phyloP scores from a whole-genome alignment of 306 rosid species.

The Castanospermum australe region DNA sequence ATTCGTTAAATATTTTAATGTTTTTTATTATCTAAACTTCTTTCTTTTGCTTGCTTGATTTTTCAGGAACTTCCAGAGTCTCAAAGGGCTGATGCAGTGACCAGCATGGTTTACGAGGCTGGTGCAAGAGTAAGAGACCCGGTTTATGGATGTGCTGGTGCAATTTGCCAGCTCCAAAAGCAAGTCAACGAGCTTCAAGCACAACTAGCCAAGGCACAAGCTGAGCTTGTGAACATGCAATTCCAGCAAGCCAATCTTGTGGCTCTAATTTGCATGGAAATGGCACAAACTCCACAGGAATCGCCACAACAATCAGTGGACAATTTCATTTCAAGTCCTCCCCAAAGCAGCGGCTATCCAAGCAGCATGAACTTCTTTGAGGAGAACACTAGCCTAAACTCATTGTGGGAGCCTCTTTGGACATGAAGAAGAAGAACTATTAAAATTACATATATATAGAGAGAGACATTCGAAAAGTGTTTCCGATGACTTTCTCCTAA shows the following conservation, averaged over 20 bases:
- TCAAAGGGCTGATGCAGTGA: slow-evolving; percentile 90
- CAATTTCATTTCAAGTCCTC: slow-evolving; percentile 33
- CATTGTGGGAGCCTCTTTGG: slow-evolving; percentile 81
- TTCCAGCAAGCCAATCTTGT: slow-evolving; percentile 82
- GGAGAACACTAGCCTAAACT: slow-evolving; percentile 43
- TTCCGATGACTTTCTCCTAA: slow-evolving; percentile 54
- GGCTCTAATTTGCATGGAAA: slow-evolving; percentile 74
- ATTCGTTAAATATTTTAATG: neutral
- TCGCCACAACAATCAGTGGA: slow-evolving; percentile 54
- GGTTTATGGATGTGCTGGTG: slow-evolving; percentile 89
- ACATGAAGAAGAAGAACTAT: slow-evolving; percentile 39
- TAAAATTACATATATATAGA: neutral
- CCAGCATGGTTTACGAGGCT: slow-evolving; percentile 92
- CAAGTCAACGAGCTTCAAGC: slow-evolving; percentile 88
- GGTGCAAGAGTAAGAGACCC: slow-evolving; percentile 92
- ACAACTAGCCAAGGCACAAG: slow-evolving; percentile 83
- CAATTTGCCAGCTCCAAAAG: slow-evolving; percentile 82
- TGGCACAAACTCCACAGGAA: slow-evolving; percentile 55
- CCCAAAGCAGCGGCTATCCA: slow-evolving; percentile 29
- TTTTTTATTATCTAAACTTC: neutral
- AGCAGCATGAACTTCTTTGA: slow-evolving; percentile 47
- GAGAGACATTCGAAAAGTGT: neutral
- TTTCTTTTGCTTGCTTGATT: neutral
- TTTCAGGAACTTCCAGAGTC: slow-evolving; percentile 82
- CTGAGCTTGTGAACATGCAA: slow-evolving; percentile 78